phyloP scores from a whole-genome alignment of 306 rosid species.

The Dalbergia oliveri region DNA sequence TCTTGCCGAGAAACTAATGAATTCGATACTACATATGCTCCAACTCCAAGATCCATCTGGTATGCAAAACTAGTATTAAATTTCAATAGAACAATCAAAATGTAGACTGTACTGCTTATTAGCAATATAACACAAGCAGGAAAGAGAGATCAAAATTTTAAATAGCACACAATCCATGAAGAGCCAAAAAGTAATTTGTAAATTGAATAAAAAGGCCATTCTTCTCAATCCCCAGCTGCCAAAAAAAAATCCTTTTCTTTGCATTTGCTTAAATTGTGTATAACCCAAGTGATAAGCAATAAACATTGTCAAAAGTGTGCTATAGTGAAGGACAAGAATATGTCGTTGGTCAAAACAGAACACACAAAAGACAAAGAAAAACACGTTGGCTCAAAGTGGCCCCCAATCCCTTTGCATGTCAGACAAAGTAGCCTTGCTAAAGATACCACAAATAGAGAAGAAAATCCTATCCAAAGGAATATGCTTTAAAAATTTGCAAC shows the following conservation, averaged over 20 bases:
- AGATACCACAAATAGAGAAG: constrained; percentile 12
- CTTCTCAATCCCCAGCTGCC: background rate
- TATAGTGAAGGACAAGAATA: constrained; percentile 14
- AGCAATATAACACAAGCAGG: constrained; percentile 20
- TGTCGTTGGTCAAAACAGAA: constrained; percentile 5
- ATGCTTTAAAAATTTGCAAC: constrained; percentile 8
- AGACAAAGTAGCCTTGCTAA: background rate
- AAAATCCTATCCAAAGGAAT: constrained; percentile 4
- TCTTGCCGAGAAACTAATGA: constrained; percentile 89
- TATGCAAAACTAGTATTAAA: constrained; percentile 44
- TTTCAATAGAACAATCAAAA: constrained; percentile 26
- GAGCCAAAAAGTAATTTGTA: background rate
- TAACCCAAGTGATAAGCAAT: constrained; percentile 21
- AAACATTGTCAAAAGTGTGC: background rate
- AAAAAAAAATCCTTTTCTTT: background rate
- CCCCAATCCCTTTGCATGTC: too few species aligned
- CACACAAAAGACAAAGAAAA: background rate
- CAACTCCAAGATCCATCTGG: constrained; percentile 99
- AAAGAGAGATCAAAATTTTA: constrained; percentile 10
- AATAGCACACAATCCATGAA: constrained; percentile 10
- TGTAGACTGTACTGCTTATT: constrained; percentile 4
- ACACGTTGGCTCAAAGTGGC: background rate
- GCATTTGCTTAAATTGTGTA: constrained; percentile 17
- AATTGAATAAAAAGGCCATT: constrained; percentile 8
- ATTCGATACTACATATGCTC: constrained; percentile 86